A percentile compares a stretch with the other conserved stretches of the same genome.
These are phyloP conservation scores for Ophiocordyceps camponoti-floridani DNA, from an alignment of 2,329 filamentous ascomycete genomes.

Conservation along the genomic window DNA sequence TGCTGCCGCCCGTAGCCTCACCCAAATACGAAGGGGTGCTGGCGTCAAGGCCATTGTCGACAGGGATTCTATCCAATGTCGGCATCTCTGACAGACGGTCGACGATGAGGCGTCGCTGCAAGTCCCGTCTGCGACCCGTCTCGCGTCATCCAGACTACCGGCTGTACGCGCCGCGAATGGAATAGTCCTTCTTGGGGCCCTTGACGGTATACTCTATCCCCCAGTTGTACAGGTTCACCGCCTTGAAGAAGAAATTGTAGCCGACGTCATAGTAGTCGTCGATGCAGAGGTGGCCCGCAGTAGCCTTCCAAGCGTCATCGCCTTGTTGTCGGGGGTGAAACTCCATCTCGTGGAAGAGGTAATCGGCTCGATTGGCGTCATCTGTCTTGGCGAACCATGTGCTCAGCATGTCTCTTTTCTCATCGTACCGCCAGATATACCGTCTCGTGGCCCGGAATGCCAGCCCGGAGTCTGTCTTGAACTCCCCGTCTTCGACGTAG, in stretches of 20 bases:
- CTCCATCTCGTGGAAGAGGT: constrained; percentile 58
- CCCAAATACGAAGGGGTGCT: no score
- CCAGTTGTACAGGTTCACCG: constrained; percentile 39
- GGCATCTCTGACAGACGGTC: no score
- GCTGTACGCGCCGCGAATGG: constrained; percentile 33
- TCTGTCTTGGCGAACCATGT: constrained; percentile 58
- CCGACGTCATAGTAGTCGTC: constrained; percentile 54
- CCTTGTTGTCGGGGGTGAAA: constrained; percentile 25
- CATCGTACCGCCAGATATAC: constrained; percentile 57
- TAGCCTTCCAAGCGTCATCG: constrained; percentile 39
- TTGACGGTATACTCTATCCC: constrained; percentile 45
- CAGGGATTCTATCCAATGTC: no score
- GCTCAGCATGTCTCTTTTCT: constrained; percentile 38
- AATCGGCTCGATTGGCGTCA: constrained; percentile 44
- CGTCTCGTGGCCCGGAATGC: constrained; percentile 43
- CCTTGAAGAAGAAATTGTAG: constrained; percentile 48
- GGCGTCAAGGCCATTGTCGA: no score
- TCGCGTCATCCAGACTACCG: constrained; percentile 10
- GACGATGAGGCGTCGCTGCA: not conserved
- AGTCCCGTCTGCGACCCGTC: not conserved
- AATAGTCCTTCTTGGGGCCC: constrained; percentile 60
- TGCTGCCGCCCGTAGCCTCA: no score
- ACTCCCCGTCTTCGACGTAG: constrained; percentile 50
- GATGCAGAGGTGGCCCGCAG: constrained; percentile 50
- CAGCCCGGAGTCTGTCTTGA: constrained; percentile 36